These are phyloP conservation scores for Hypoxylon sp. DNA, from an alignment of 2,329 filamentous ascomycete species.

Conservation along the genomic window DNA sequence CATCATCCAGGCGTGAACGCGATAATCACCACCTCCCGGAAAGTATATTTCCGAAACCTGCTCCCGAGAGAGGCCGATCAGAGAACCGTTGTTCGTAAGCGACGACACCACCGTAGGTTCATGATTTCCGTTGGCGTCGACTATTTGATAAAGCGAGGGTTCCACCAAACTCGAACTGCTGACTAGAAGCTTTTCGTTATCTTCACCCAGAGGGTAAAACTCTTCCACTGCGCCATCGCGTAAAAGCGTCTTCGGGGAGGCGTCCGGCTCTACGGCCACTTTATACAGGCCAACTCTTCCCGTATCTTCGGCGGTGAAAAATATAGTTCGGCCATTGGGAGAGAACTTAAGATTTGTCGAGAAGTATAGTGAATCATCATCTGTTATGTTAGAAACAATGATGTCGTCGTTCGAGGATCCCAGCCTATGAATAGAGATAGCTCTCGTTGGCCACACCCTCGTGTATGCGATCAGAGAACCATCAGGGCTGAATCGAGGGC, in stretches of 20 bases:
- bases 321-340: conserved; percentile 53
- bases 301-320: conserved; percentile 55
- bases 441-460: too few species aligned
- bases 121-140: conserved; percentile 46
- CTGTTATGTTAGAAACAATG: too few species aligned
- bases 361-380: too few species aligned
- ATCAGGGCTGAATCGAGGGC: too few species aligned
- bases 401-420: too few species aligned
- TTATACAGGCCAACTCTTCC: conserved; percentile 56
- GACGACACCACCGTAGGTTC: conserved; percentile 52
- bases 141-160: conserved; percentile 57
- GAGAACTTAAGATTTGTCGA: conserved; percentile 51
- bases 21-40: conserved; percentile 55
- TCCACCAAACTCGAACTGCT: conserved; percentile 58
- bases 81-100: conserved; percentile 51
- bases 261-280: conserved; percentile 54
- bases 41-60: conserved; percentile 61
- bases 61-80: conserved; percentile 54
- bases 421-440: too few species aligned
- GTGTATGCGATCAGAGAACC: too few species aligned
- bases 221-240: conserved; percentile 50
- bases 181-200: conserved; percentile 55
- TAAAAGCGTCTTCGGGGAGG: conserved; percentile 49
- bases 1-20: conserved; percentile 59
- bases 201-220: conserved; percentile 51